phyloP scores from a whole-genome alignment of 305 asterid species.

The Fraxinus velutina region DNA sequence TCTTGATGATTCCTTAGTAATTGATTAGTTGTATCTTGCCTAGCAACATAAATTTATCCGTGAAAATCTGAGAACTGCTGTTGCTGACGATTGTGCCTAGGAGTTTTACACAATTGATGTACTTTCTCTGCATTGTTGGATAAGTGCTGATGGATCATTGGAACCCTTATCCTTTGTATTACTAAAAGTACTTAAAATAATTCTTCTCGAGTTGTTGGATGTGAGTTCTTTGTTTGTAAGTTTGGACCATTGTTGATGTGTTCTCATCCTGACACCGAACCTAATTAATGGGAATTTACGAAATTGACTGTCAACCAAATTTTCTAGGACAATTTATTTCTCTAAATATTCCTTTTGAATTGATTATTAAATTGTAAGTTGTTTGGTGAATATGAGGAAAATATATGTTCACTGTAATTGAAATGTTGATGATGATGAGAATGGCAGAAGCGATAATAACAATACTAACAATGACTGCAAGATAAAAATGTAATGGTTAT shows the following conservation, averaged over 20 bases:
- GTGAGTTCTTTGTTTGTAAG: neutral
- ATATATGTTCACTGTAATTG: neutral
- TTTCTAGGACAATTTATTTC: neutral
- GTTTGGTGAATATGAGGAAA: neutral
- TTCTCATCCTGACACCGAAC: neutral
- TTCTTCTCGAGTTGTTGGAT: neutral
- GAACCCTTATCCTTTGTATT: neutral
- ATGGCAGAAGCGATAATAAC: neutral
- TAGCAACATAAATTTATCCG: neutral
- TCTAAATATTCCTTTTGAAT: neutral
- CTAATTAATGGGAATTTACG: neutral
- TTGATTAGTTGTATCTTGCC: conserved; percentile 12
- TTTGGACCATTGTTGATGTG: neutral
- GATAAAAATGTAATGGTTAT: neutral
- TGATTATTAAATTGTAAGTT: neutral
- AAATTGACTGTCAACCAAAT: neutral
- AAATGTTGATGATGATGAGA: neutral
- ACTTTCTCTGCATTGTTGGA: neutral
- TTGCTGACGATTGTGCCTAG: neutral
- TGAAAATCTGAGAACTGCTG: neutral
- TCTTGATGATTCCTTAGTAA: conserved; percentile 18
- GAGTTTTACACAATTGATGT: neutral
- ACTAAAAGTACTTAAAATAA: neutral
- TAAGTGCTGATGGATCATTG: neutral
- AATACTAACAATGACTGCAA: neutral